Evolutionary conservation across 2,329 filamentous ascomycete species (phyloP), one percentile per base, ranked within the genome.

Genomic region (Trichoderma guizhouense): DNA sequence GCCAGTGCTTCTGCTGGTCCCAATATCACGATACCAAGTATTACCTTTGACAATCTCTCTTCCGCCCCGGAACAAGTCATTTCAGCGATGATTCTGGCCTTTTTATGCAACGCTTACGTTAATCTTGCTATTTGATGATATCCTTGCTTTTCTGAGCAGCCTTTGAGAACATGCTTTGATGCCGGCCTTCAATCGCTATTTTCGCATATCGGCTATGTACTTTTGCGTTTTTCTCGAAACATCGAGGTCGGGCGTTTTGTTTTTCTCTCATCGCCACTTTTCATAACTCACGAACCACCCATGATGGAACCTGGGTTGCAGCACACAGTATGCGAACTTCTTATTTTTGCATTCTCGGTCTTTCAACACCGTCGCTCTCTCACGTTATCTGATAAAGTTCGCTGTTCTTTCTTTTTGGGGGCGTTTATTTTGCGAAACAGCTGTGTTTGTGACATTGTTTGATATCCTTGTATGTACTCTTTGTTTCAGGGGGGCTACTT

Each of bases 341-440:
- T 24, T 55, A 32, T 36, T 55, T 36, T 14, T 36, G 21, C 12
- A 53, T 26, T 66, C 47, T 55, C 26, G 11, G 14, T 53, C 47
- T 53, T 53, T 62, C 63, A 26, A 66, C 55, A 34, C 47, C 47
- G 47, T 53, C 63, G 32, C 47, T 66, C 63, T 66, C 63, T 66
- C 47, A 26, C 21, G 21, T n/a, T 60, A 7, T 55, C 47, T 32
- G 62, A 65, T 32, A 53, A 30, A 26, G 6, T 18, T 68, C 7
- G 21, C 15, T 60, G 2, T 26, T 32, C 9, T 60, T 68, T 68
- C 28, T 60, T 58, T 60, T 60, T 11, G 12, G 30, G 39, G 47
- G 43, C 63, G 43, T 66, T 66, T 66, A 55, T 55, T 39, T 53
- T 66, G 47, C 63, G 62, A 65, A 66, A 51, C 43, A 51, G n/a